These are phyloP conservation scores for Penicillium ucsense DNA, from an alignment of 495 filamentous ascomycete species.

Conservation along the genomic window DNA sequence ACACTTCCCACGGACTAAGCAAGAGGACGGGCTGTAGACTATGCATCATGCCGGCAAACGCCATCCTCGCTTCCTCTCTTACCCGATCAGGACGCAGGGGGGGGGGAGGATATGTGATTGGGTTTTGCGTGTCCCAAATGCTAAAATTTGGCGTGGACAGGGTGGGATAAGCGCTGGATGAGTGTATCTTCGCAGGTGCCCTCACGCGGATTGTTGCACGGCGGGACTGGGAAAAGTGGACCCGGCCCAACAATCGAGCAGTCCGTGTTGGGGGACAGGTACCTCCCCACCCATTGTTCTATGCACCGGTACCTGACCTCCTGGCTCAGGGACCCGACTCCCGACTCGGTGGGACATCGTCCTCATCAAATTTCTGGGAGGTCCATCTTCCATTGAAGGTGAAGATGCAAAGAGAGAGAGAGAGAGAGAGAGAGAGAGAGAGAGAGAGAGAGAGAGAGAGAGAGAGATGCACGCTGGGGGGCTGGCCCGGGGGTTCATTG, in stretches of 20 bases:
- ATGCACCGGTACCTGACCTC: slow-evolving; percentile 5
- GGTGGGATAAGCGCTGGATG: slow-evolving; percentile 4
- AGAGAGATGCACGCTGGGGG: too few species aligned
- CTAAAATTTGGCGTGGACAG: neutral
- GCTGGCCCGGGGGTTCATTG: too few species aligned
- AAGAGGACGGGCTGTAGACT: too few species aligned
- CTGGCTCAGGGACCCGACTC: slow-evolving; percentile 9
- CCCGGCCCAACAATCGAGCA: slow-evolving; percentile 18
- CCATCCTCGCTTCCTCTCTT: too few species aligned
- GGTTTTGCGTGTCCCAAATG: neutral
- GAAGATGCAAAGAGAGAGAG: too few species aligned
- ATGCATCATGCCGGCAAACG: too few species aligned
- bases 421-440: too few species aligned
- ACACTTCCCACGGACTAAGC: too few species aligned
- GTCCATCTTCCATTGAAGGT: too few species aligned
- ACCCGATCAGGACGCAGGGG: neutral
- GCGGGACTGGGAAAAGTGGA: slow-evolving; percentile 2
- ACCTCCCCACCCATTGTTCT: slow-evolving; percentile 7
- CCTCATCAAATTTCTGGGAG: slow-evolving; percentile 15
- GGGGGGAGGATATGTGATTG: neutral
- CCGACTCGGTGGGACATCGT: slow-evolving; percentile 15
- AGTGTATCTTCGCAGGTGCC: neutral
- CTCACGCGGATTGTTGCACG: too few species aligned
- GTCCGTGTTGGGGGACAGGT: slow-evolving; percentile 9
- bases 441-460: too few species aligned